Conservation (phyloP, 495 filamentous ascomycete genomes). For the Aspergillus leporis region DNA sequence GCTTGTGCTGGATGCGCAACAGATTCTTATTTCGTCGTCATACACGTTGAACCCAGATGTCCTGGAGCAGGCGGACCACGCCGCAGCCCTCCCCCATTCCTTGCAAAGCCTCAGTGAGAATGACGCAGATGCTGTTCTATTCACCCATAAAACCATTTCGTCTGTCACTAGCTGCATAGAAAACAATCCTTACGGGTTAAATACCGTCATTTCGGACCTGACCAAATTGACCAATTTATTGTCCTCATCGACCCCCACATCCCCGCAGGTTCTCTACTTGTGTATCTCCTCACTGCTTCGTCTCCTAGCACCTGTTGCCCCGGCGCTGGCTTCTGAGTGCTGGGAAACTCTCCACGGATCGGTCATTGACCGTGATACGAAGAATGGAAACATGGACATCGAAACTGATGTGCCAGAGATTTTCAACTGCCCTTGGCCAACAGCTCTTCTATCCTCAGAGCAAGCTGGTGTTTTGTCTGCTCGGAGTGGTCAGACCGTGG, state of each 20-base stretch:
- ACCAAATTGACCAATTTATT: slow-evolving; percentile 76
- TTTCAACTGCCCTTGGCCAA: slow-evolving; percentile 56
- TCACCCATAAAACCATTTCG: slow-evolving; percentile 63
- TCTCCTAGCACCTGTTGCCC: slow-evolving; percentile 75
- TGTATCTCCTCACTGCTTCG: slow-evolving; percentile 56
- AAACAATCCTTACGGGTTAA: slow-evolving; percentile 66
- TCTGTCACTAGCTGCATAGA: slow-evolving; percentile 71
- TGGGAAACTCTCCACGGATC: slow-evolving; percentile 62
- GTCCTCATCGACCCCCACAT: slow-evolving; percentile 32
- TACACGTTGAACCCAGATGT: slow-evolving; percentile 22
- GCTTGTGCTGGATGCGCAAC: slow-evolving; percentile 45
- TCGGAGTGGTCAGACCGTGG: slow-evolving; percentile 50
- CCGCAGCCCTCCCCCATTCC: slow-evolving; percentile 27
- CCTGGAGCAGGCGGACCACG: slow-evolving; percentile 24
- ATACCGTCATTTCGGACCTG: slow-evolving; percentile 79
- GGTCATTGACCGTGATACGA: slow-evolving; percentile 4
- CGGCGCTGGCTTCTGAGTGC: slow-evolving; percentile 76
- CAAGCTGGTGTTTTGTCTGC: slow-evolving; percentile 50
- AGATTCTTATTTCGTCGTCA: slow-evolving; percentile 25
- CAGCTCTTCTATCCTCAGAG: slow-evolving; percentile 34
- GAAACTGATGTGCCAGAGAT: slow-evolving; percentile 29
- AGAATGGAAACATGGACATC: slow-evolving; percentile 12
- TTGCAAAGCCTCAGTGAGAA: slow-evolving; percentile 41
- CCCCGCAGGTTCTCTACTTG: slow-evolving; percentile 36
- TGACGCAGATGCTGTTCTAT: slow-evolving; percentile 60